Evolutionary conservation across 2,329 filamentous ascomycete species (phyloP).

Genomic region (Colletotrichum sp.): DNA sequence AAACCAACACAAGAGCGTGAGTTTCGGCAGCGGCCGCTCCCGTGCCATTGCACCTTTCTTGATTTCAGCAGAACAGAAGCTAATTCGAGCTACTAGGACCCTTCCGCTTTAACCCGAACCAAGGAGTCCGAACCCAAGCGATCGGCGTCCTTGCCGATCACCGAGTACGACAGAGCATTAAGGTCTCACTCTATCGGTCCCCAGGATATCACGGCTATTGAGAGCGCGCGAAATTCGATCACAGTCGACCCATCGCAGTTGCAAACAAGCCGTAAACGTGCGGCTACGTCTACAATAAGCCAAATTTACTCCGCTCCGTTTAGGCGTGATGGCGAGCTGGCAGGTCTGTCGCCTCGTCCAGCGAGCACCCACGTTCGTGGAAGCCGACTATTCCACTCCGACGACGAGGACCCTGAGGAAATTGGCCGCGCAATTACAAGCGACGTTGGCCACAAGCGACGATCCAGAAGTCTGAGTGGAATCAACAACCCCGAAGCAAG

Average conservation of each 20-base stretch:
- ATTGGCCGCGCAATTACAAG: slow-evolving; percentile 69
- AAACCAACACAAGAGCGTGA: slow-evolving; percentile 57
- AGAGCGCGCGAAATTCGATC: slow-evolving; percentile 58
- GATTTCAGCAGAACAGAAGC: not conserved
- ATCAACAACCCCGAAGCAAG: slow-evolving; percentile 6
- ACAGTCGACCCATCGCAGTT: slow-evolving; percentile 47
- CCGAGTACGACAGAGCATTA: slow-evolving; percentile 64
- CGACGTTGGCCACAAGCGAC: slow-evolving; percentile 55
- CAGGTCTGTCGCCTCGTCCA: slow-evolving; percentile 64
- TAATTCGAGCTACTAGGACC: slow-evolving; percentile 35
- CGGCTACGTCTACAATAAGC: slow-evolving; percentile 43
- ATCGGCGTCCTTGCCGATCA: slow-evolving; percentile 63
- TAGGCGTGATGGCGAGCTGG: slow-evolving; percentile 47
- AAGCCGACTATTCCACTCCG: slow-evolving; percentile 37
- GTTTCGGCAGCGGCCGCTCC: slow-evolving; percentile 28
- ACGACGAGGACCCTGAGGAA: slow-evolving; percentile 51
- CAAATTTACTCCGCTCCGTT: slow-evolving; percentile 40
- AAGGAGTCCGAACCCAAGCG: slow-evolving; percentile 52
- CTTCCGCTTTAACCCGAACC: slow-evolving; percentile 37
- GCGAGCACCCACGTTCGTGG: slow-evolving; percentile 63
- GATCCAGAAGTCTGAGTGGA: slow-evolving; percentile 62
- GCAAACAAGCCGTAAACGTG: slow-evolving; percentile 41
- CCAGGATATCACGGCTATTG: slow-evolving; percentile 58
- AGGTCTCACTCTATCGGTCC: slow-evolving; percentile 66
- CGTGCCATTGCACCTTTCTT: slow-evolving; percentile 6